Percentiles rank a stretch among this genome's conserved stretches.
Evolutionary conservation across 768 basidiomycete genomes (phyloP).

Genomic region (Hydnum rufescens): DNA sequence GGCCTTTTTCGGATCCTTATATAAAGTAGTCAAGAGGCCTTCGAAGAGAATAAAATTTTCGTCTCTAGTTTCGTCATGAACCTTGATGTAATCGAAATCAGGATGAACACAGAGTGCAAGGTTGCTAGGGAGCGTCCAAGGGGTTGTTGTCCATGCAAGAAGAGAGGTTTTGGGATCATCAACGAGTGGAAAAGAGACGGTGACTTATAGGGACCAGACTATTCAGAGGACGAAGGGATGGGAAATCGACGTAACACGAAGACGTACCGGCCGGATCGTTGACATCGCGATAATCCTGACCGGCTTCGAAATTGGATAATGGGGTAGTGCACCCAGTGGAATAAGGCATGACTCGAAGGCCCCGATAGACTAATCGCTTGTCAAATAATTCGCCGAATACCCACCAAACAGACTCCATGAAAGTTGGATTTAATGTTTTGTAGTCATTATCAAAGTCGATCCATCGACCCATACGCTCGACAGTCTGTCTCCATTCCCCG

Average conservation of each 20-base stretch:
- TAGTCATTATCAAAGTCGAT: conserved; percentile 99
- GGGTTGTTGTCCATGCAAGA: conserved; percentile 97
- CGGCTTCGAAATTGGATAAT: conserved; percentile 93
- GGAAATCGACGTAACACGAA: neutral
- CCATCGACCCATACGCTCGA: conserved; percentile 98
- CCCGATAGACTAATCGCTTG: conserved; percentile 82
- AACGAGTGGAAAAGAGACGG: conserved; percentile 79
- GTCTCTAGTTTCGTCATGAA: conserved; percentile 72
- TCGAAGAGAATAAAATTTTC: conserved; percentile 88
- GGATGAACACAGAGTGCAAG: conserved; percentile 91
- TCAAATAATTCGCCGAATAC: conserved; percentile 88
- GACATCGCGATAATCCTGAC: conserved; percentile 77
- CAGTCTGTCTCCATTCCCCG: conserved; percentile 81
- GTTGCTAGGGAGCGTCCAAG: conserved; percentile 96
- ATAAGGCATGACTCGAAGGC: conserved; percentile 92
- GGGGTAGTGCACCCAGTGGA: conserved; percentile 93
- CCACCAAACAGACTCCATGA: conserved; percentile 99
- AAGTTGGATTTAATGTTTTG: conserved; percentile 82
- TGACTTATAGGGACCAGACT: conserved; percentile 32
- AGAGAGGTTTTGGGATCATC: conserved; percentile 82
- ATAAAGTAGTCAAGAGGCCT: conserved; percentile 62
- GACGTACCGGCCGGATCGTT: conserved; percentile 73
- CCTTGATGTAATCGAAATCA: conserved; percentile 89
- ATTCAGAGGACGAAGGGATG: neutral
- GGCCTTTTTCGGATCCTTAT: conserved; percentile 94